Percentiles rank a stretch among this genome's conserved stretches.
Evolutionary conservation across 768 basidiomycete species (phyloP).

Genomic region (Scleroderma bovista): DNA sequence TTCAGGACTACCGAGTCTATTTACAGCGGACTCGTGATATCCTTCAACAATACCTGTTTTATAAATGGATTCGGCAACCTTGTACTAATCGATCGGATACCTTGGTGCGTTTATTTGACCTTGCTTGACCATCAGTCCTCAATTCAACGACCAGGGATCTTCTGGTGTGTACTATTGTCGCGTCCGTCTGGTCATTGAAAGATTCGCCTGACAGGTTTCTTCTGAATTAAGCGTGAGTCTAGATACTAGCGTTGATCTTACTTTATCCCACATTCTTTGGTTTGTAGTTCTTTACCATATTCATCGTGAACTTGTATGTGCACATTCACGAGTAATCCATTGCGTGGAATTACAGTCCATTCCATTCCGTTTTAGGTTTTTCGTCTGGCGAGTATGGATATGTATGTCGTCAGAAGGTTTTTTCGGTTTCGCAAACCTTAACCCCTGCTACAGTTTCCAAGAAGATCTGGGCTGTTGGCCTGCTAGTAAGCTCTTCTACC

Average conservation of each 20-base stretch:
- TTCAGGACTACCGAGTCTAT: conserved; percentile 8
- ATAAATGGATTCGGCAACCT: conserved; percentile 4
- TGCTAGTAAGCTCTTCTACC: not conserved
- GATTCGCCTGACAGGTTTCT: not conserved
- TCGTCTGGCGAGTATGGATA: conserved; percentile 4
- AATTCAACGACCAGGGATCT: not conserved
- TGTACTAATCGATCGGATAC: not conserved
- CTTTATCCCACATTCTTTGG: not conserved
- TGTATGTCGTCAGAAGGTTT: not conserved
- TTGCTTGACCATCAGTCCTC: not conserved
- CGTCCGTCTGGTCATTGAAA: not conserved
- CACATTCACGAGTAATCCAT: not conserved
- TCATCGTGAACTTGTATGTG: not conserved
- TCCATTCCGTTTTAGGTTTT: not conserved
- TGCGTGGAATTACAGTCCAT: too few species aligned
- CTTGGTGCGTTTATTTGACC: not conserved
- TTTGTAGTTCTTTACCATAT: not conserved
- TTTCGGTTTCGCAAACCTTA: too few species aligned
- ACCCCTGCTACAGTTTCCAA: not conserved
- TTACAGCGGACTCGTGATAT: conserved; percentile 5
- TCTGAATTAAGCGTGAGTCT: not conserved
- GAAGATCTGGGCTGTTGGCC: not conserved
- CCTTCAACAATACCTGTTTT: conserved; percentile 6
- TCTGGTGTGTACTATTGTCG: not conserved
- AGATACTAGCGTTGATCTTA: too few species aligned